phyloP scores from a whole-genome alignment of 2,329 filamentous ascomycete species.

The Dendryphion nanum region DNA sequence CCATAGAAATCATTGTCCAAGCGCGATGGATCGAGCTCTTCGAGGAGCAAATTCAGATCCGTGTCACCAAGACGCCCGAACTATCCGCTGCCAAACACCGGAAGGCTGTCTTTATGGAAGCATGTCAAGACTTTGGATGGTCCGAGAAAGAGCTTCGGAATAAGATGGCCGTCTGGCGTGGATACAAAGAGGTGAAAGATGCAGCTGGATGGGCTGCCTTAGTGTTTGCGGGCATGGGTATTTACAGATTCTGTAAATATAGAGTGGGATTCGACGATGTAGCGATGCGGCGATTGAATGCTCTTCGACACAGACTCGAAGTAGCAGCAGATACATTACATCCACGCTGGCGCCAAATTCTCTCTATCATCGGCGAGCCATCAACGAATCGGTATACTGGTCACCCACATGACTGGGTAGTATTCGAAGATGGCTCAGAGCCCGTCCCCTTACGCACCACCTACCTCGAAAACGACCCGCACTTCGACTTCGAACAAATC shows the following conservation, averaged over 20 bases:
- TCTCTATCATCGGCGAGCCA: conserved; percentile 47
- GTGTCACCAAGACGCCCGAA: conserved; percentile 40
- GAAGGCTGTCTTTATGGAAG: conserved; percentile 53
- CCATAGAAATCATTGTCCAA: conserved; percentile 48
- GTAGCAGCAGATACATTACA: conserved; percentile 55
- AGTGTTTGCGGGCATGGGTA: conserved; percentile 57
- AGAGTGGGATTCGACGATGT: conserved; percentile 45
- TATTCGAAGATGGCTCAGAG: conserved; percentile 44
- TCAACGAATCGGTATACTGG: conserved; percentile 44
- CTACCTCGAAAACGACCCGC: conserved; percentile 48
- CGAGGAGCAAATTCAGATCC: conserved; percentile 49
- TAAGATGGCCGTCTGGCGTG: conserved; percentile 54
- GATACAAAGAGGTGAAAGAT: conserved; percentile 59
- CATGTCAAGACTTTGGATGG: conserved; percentile 56
- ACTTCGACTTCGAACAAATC: conserved; percentile 50
- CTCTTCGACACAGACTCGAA: conserved; percentile 49
- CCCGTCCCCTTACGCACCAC: conserved; percentile 48
- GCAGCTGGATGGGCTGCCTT: conserved; percentile 56
- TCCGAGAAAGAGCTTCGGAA: conserved; percentile 59
- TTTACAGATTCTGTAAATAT: conserved; percentile 62
- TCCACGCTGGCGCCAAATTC: conserved; percentile 52
- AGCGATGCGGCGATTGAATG: conserved; percentile 49
- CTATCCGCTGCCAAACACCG: conserved; percentile 50
- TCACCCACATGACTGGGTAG: conserved; percentile 55
- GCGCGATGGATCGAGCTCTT: conserved; percentile 58